Conservation (phyloP, 495 filamentous ascomycete species). For the Bathelium albidoporum region DNA sequence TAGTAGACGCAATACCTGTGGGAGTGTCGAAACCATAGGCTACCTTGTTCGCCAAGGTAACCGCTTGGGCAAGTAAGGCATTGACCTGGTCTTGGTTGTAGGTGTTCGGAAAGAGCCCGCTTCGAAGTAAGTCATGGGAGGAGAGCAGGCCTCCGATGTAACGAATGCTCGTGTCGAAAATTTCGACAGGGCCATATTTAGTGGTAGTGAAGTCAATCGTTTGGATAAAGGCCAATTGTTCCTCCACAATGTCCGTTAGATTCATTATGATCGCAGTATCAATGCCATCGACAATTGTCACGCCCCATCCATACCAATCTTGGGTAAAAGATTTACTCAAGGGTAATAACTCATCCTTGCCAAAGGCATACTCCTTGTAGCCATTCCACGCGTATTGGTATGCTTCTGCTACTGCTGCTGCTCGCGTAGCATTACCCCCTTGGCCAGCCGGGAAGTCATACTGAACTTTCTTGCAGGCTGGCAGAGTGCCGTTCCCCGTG, state of each 20-base stretch:
- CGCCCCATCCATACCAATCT: conserved; percentile 13
- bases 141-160: conserved; percentile 14
- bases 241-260: conserved; percentile 12
- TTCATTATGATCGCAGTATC: conserved; percentile 19
- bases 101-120: conserved; percentile 13
- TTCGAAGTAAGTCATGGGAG: conserved; percentile 16
- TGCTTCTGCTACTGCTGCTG: conserved; percentile 9
- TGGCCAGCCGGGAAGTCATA: conserved; percentile 13
- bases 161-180: conserved; percentile 17
- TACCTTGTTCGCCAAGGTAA: conserved; percentile 15
- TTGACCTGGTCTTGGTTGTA: conserved; percentile 15
- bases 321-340: conserved; percentile 10
- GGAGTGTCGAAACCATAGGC: conserved; percentile 17
- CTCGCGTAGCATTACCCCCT: conserved; percentile 14
- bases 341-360: conserved; percentile 14
- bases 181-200: conserved; percentile 14
- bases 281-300: conserved; percentile 16
- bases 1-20: conserved; percentile 9
- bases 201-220: conserved; percentile 17
- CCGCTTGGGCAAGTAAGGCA: conserved; percentile 14
- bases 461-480: conserved; percentile 14
- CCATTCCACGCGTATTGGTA: conserved; percentile 15
- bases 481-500: conserved; percentile 6
- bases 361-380: conserved; percentile 13
- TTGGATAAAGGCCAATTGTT: conserved; percentile 14